Evolutionary conservation across 257 asterid species (phyloP).

Genomic region (Plantago major): DNA sequence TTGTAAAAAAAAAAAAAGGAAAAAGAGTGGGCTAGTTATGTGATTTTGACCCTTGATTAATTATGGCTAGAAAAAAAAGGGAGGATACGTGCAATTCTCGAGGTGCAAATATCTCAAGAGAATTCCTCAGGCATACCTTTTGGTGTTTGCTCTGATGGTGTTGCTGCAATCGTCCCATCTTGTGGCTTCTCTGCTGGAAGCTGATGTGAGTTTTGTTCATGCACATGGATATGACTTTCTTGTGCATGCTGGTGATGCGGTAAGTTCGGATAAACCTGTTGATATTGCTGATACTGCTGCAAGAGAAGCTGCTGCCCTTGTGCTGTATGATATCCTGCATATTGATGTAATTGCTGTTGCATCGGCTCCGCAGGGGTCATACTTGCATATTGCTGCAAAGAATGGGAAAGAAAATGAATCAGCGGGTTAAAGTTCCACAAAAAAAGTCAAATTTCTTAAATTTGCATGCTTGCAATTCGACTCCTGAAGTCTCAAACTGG

Average conservation of each 20-base stretch:
- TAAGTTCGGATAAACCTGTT: conserved; percentile 40
- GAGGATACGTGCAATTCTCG: background rate
- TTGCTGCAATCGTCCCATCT: conserved; percentile 25
- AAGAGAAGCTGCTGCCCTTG: conserved; percentile 43
- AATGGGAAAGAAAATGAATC: conserved; percentile 4
- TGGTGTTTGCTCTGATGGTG: conserved; percentile 28
- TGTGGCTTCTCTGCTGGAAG: conserved; percentile 27
- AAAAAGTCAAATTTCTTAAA: no score
- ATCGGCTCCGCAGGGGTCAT: conserved; percentile 22
- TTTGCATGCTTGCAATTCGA: no score
- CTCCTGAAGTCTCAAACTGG: no score
- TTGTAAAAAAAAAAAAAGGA: no score
- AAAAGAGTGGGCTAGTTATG: no score
- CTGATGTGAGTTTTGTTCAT: conserved; percentile 34
- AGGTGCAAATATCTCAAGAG: background rate
- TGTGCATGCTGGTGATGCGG: conserved; percentile 40
- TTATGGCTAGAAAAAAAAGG: background rate
- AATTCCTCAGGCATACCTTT: conserved; percentile 24
- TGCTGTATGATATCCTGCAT: conserved; percentile 46
- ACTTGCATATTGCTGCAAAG: conserved; percentile 25
- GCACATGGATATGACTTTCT: conserved; percentile 34
- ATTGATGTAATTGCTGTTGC: conserved; percentile 40
- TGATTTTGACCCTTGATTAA: background rate
- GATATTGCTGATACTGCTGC: conserved; percentile 76
- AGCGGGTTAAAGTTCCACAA: no score